phyloP scores from a whole-genome alignment of 139 green algal species.

The Coelastrella sp. region DNA sequence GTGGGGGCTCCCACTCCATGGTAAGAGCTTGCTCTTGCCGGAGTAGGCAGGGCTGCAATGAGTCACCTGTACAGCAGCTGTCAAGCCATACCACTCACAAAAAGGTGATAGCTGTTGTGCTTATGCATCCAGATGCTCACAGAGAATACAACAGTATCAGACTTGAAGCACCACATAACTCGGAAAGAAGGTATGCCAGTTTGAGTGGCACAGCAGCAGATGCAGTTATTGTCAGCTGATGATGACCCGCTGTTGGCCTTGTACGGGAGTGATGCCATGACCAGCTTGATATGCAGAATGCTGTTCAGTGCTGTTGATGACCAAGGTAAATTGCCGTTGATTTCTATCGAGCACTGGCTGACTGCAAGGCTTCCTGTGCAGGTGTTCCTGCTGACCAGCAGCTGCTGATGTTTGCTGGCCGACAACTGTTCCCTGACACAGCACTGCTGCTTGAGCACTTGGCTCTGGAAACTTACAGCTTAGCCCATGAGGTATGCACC shows the following conservation, averaged over 20 bases:
- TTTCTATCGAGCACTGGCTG: too few relatives aligned
- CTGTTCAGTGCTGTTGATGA: too few relatives aligned
- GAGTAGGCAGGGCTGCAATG: not conserved
- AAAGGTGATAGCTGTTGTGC: not conserved
- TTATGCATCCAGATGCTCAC: conserved; percentile 21
- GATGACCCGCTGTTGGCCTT: not conserved
- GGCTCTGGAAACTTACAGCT: conserved; percentile 14
- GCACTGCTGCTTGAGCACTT: conserved; percentile 27
- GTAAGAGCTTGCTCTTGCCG: not conserved
- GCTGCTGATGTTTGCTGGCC: conserved; percentile 42
- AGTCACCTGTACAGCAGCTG: not conserved
- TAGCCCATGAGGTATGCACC: conserved; percentile 25
- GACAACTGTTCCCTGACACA: conserved; percentile 13
- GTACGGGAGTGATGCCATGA: not conserved
- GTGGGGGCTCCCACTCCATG: conserved; percentile 3
- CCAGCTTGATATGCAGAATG: too few relatives aligned
- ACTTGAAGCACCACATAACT: conserved; percentile 12
- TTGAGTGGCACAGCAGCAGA: not conserved
- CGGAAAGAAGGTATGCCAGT: conserved; percentile 11
- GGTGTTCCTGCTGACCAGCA: conserved; percentile 13
- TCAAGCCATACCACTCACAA: not conserved
- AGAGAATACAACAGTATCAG: conserved; percentile 21
- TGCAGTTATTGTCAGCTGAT: not conserved
- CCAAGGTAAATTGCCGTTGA: too few relatives aligned
- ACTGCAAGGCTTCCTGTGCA: not conserved